Evolutionary conservation across 2,329 filamentous ascomycete genomes (phyloP).

Genomic region (Fusarium sp.): DNA sequence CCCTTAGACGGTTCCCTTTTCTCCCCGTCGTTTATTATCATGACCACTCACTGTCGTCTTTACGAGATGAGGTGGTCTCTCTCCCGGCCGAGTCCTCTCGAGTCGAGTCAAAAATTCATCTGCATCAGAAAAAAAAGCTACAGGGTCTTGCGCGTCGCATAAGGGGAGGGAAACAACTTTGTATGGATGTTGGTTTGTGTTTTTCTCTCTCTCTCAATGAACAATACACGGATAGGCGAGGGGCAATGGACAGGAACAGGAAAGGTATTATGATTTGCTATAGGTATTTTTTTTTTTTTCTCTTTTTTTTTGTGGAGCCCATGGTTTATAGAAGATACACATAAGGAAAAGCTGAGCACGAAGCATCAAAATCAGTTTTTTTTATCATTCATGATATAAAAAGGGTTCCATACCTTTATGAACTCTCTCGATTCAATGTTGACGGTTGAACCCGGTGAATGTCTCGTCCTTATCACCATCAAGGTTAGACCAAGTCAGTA

Average conservation of each 20-base stretch:
- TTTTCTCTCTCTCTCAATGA: conserved; percentile 15
- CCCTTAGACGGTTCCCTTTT: conserved; percentile 2
- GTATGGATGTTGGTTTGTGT: conserved; percentile 1
- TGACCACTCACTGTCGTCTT: background rate
- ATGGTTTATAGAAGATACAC: background rate
- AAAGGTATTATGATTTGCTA: conserved; percentile 21
- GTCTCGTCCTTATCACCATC: background rate
- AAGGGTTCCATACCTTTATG: background rate
- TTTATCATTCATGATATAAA: background rate
- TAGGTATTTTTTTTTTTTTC: conserved; percentile 3
- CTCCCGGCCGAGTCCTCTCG: background rate
- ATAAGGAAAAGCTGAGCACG: background rate
- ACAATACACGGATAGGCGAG: conserved; percentile 11
- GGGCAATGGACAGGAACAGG: conserved; percentile 5
- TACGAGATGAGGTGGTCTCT: background rate
- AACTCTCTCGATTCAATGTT: background rate
- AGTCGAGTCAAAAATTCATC: background rate
- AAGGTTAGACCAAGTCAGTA: background rate
- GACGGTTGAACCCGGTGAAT: background rate
- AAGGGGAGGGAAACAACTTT: background rate
- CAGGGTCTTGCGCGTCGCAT: background rate
- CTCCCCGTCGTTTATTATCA: background rate
- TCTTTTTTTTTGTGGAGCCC: background rate
- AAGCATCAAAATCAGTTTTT: background rate
- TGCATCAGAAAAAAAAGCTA: background rate